Evolutionary conservation across 345 rosid genomes (phyloP).

Genomic region (Noccaea caerulescens): DNA sequence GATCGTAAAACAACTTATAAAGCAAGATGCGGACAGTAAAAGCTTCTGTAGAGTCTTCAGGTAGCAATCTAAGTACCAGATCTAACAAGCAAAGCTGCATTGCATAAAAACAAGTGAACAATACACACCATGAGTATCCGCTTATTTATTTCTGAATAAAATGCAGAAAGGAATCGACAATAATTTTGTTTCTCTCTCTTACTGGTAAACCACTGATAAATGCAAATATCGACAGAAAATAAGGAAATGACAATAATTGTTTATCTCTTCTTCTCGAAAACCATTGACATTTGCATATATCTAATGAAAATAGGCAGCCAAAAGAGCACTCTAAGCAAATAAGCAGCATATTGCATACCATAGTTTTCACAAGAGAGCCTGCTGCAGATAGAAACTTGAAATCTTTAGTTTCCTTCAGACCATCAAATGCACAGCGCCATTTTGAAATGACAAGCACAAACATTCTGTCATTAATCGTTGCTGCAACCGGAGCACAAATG

Average conservation of each 20-base stretch:
- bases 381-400: conserved; percentile 78
- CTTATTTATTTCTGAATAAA: conserved; percentile 1
- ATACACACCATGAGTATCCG: conserved; percentile 25
- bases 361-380: conserved; percentile 78
- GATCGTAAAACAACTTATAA: conserved; percentile 93
- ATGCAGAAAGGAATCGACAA: conserved; percentile 1
- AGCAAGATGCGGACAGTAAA: conserved; percentile 88
- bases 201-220: conserved; percentile 2
- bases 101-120: conserved; percentile 31
- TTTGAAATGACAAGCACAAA: conserved; percentile 74
- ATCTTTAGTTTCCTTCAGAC: conserved; percentile 81
- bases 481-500: conserved; percentile 92
- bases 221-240: neutral
- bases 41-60: conserved; percentile 87
- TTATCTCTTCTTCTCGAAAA: conserved; percentile 2
- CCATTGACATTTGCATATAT: neutral
- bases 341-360: conserved; percentile 53
- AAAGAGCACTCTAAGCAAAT: too few relatives aligned
- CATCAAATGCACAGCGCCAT: conserved; percentile 85
- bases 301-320: too few relatives aligned
- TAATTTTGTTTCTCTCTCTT: neutral
- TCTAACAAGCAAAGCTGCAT: conserved; percentile 76
- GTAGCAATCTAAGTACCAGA: conserved; percentile 67
- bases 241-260: neutral
- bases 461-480: conserved; percentile 90